phyloP scores from a whole-genome alignment of 176 grass and related monocot genomes.

The Pontederia crassipes region DNA sequence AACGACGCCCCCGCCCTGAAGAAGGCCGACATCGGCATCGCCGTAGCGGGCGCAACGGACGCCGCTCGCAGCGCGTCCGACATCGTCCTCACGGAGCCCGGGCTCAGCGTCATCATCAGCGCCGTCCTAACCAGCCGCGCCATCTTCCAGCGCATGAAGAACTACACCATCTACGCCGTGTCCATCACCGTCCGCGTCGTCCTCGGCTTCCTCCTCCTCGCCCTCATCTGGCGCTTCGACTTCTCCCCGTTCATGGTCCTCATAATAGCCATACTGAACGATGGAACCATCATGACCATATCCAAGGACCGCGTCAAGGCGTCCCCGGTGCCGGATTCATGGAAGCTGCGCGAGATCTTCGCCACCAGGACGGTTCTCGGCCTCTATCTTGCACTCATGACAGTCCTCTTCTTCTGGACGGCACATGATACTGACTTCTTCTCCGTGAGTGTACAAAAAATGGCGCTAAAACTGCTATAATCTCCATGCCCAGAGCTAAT shows the following conservation, averaged over 20 bases:
- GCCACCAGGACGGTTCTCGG: too few relatives aligned
- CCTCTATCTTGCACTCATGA: too few relatives aligned
- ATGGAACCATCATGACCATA: constrained; percentile 99
- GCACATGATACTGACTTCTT: not conserved
- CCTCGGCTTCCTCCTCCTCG: constrained; percentile 78
- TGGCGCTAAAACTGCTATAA: not conserved
- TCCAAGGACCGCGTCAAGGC: constrained; percentile 98
- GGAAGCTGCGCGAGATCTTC: constrained; percentile 45
- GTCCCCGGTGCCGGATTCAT: constrained; percentile 80
- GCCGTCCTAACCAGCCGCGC: constrained; percentile 81
- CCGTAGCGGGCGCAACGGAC: constrained; percentile 81
- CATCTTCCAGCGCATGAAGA: constrained; percentile 99
- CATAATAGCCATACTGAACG: constrained; percentile 91
- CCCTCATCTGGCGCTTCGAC: constrained; percentile 92
- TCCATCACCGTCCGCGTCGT: constrained; percentile 98
- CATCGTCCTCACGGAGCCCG: constrained; percentile 95
- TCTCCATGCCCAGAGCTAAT: not conserved
- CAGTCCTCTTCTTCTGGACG: not conserved
- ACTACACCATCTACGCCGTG: constrained; percentile 99
- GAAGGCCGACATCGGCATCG: constrained; percentile 96
- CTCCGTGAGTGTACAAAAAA: not conserved
- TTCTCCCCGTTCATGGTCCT: constrained; percentile 99
- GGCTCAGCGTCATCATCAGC: constrained; percentile 94
- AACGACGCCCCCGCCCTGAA: constrained; percentile 93
- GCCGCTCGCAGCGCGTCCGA: constrained; percentile 82